Conservation (phyloP, 2,329 filamentous ascomycete genomes). For the Botrytis hyacinthi region DNA sequence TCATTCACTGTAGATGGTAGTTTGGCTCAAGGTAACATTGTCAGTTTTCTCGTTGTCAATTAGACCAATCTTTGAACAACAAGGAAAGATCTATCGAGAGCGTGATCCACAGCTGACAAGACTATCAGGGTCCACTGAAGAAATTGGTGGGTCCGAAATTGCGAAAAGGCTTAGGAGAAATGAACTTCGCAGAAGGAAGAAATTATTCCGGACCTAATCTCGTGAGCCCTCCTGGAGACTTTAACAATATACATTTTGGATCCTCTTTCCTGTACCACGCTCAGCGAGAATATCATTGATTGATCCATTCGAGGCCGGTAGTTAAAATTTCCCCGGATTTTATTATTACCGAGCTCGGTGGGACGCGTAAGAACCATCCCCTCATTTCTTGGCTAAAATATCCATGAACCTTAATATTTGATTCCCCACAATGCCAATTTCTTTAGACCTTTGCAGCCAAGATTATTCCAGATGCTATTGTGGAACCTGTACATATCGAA, state of each 20-base stretch:
- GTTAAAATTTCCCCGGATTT: conserved; percentile 13
- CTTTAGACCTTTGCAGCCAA: neutral
- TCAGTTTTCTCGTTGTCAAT: neutral
- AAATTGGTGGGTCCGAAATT: neutral
- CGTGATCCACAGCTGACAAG: neutral
- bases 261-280: neutral
- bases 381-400: neutral
- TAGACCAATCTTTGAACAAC: neutral
- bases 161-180: neutral
- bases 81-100: neutral
- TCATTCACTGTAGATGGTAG: neutral
- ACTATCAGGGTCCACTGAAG: neutral
- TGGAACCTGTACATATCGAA: neutral
- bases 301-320: neutral
- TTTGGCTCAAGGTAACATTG: neutral
- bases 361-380: neutral
- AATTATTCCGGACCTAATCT: conserved; percentile 8
- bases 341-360: neutral
- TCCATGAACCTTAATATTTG: neutral
- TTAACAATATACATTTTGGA: neutral
- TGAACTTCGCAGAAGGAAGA: neutral
- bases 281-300: neutral
- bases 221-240: neutral
- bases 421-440: neutral
- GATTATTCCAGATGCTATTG: neutral